Conservation (phyloP, 345 rosid species). For the Hibiscus tridactylites region DNA sequence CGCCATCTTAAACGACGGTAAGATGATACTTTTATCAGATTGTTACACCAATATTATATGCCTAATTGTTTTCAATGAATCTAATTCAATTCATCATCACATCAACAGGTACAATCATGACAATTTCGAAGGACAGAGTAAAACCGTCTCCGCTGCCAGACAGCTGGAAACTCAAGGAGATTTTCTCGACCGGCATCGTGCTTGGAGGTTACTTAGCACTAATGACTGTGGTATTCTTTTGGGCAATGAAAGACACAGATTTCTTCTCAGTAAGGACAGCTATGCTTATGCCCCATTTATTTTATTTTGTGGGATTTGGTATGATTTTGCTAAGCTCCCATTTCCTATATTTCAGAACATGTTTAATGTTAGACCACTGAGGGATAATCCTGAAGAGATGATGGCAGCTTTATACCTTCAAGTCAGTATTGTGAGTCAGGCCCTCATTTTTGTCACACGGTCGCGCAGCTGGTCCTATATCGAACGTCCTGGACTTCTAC, state of each 20-base stretch:
- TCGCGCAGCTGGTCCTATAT: no score
- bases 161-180: constrained; percentile 84
- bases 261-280: constrained; percentile 54
- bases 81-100: not conserved
- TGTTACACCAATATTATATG: no score
- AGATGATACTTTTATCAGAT: no score
- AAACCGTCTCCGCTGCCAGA: constrained; percentile 89
- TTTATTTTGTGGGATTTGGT: not conserved
- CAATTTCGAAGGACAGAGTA: constrained; percentile 59
- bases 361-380: constrained; percentile 47
- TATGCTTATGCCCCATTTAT: not conserved
- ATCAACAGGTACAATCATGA: constrained; percentile 24
- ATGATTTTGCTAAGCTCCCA: not conserved
- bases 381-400: constrained; percentile 30
- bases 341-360: constrained; percentile 33
- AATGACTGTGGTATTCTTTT: constrained; percentile 75
- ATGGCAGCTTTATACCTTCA: constrained; percentile 80
- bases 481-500: no score
- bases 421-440: constrained; percentile 43
- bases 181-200: constrained; percentile 72
- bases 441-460: constrained; percentile 61
- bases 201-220: constrained; percentile 77
- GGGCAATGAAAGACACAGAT: constrained; percentile 62
- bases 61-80: no score
- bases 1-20: no score